Conservation (phyloP, 1,284 basidiomycete genomes). For the Microbotryum intermedium region DNA sequence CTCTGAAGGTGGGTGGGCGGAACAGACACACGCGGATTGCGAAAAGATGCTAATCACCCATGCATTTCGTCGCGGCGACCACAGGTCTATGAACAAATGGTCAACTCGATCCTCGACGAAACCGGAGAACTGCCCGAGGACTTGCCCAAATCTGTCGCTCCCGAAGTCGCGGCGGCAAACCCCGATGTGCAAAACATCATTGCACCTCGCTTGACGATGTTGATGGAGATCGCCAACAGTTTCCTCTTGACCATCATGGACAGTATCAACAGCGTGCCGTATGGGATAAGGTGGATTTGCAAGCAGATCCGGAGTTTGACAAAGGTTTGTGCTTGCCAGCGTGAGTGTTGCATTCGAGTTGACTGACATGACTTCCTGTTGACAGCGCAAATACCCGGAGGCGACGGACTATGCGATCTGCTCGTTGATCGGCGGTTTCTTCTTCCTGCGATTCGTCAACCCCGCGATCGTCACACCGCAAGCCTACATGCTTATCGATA, state of each 20-base stretch:
- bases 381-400: conserved; percentile 91
- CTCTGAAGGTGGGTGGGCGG: conserved; percentile 63
- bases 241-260: conserved; percentile 98
- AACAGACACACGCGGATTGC: no score
- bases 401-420: conserved; percentile 96
- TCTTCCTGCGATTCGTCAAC: conserved; percentile 99
- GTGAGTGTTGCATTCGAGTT: neutral
- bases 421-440: conserved; percentile 97
- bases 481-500: conserved; percentile 98
- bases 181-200: conserved; percentile 95
- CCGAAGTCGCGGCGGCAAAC: conserved; percentile 87
- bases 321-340: conserved; percentile 48
- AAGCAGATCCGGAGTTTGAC: conserved; percentile 97
- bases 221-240: conserved; percentile 98
- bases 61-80: neutral
- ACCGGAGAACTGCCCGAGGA: conserved; percentile 81
- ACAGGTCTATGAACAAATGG: conserved; percentile 95
- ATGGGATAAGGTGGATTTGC: conserved; percentile 99
- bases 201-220: conserved; percentile 87
- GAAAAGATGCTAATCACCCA: neutral
- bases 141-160: conserved; percentile 80
- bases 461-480: conserved; percentile 99
- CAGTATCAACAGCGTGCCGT: conserved; percentile 92
- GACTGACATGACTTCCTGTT: neutral
- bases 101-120: conserved; percentile 94